Evolutionary conservation across 2,329 filamentous ascomycete genomes (phyloP).

Genomic region (Colletotrichum sp.): DNA sequence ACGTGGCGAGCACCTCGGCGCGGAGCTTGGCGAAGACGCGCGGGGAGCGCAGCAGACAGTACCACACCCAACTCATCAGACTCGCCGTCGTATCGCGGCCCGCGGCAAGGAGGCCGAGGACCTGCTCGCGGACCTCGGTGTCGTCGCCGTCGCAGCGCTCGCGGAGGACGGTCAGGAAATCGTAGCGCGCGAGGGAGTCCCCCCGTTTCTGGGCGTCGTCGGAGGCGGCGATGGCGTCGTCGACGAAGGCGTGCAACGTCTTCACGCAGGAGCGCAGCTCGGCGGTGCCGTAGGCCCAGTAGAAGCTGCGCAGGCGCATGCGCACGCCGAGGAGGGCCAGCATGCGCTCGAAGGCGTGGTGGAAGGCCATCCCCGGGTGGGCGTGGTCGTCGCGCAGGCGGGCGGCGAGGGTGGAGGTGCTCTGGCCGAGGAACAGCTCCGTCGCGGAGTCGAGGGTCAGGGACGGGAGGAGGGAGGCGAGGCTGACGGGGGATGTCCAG

Average conservation of each 20-base stretch:
- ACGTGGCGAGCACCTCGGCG: constrained; percentile 6
- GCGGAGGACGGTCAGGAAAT: constrained; percentile 23
- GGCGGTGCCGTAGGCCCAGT: not conserved
- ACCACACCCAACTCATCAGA: constrained; percentile 25
- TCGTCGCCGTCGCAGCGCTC: constrained; percentile 5
- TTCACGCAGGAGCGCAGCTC: not conserved
- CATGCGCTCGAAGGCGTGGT: constrained; percentile 9
- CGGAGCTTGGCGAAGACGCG: constrained; percentile 20
- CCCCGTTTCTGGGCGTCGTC: not conserved
- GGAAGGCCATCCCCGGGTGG: constrained; percentile 6
- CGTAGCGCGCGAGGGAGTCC: constrained; percentile 8
- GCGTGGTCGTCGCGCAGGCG: not conserved
- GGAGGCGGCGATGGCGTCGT: constrained; percentile 21
- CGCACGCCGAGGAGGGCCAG: constrained; percentile 7
- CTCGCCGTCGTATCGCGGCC: constrained; percentile 29
- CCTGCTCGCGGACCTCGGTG: constrained; percentile 8
- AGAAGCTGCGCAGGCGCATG: constrained; percentile 11
- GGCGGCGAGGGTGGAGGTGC: constrained; percentile 8
- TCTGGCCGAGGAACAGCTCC: constrained; percentile 10
- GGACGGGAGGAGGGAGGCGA: not conserved
- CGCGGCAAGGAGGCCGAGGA: constrained; percentile 18
- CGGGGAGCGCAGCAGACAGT: constrained; percentile 20
- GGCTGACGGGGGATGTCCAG: not conserved
- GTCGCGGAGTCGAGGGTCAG: constrained; percentile 16
- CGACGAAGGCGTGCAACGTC: constrained; percentile 12